Conservation (phyloP, 2,329 filamentous ascomycete species). For the Aspergillus hortae region DNA sequence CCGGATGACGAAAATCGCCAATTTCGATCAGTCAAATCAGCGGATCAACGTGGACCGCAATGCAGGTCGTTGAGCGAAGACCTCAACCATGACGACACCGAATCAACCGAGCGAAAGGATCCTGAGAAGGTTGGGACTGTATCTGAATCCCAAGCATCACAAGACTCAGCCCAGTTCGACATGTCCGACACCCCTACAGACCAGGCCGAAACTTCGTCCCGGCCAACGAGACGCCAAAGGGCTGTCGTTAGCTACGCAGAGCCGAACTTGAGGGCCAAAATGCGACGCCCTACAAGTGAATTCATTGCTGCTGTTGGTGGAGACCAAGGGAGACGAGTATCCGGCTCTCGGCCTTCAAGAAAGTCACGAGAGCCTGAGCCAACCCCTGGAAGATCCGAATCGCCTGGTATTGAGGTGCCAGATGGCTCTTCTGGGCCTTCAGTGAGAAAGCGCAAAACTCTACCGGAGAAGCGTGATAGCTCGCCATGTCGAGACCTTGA, state of each 20-base stretch:
- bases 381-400: slow-evolving; percentile 17
- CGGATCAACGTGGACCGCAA: too few relatives aligned
- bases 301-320: slow-evolving; percentile 69
- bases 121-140: too few relatives aligned
- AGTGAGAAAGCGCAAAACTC: slow-evolving; percentile 29
- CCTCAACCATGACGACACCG: too few relatives aligned
- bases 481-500: too few relatives aligned
- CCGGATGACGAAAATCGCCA: neutral
- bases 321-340: slow-evolving; percentile 44
- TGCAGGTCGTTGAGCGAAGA: too few relatives aligned
- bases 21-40: too few relatives aligned
- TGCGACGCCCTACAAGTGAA: slow-evolving; percentile 75
- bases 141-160: neutral
- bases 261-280: slow-evolving; percentile 76
- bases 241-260: slow-evolving; percentile 75
- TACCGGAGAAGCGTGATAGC: slow-evolving; percentile 15
- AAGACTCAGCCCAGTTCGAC: neutral
- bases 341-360: slow-evolving; percentile 40
- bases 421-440: slow-evolving; percentile 13
- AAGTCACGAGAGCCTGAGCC: slow-evolving; percentile 10
- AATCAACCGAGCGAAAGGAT: too few relatives aligned
- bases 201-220: slow-evolving; percentile 39
- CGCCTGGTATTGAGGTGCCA: slow-evolving; percentile 10
- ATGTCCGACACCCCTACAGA: neutral
- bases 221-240: slow-evolving; percentile 65